A percentile compares a stretch with the other conserved stretches of the same genome.
Conservation (phyloP, 2,329 filamentous ascomycete species). For the Aspergillus tamarii region DNA sequence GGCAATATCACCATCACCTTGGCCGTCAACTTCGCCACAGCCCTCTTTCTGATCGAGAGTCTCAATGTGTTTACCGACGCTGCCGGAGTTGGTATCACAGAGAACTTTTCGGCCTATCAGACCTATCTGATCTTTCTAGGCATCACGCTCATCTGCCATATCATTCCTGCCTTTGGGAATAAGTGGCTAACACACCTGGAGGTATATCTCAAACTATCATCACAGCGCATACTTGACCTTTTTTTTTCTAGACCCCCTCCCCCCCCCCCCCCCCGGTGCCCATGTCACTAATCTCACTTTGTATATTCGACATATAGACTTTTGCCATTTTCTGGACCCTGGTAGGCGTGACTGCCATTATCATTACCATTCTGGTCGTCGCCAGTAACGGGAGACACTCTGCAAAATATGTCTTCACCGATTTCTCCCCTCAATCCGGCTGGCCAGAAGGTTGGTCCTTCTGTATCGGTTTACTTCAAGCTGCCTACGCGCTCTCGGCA, state of each 20-base stretch:
- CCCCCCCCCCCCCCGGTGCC: neutral
- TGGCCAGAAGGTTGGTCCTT: slow-evolving; percentile 73
- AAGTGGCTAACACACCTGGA: slow-evolving; percentile 63
- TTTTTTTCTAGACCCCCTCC: neutral
- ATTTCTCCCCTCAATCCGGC: slow-evolving; percentile 66
- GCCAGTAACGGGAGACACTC: slow-evolving; percentile 69
- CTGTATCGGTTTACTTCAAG: slow-evolving; percentile 70
- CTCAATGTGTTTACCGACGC: slow-evolving; percentile 58
- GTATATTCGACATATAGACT: slow-evolving; percentile 61
- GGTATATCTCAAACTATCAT: slow-evolving; percentile 52
- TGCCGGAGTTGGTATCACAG: slow-evolving; percentile 56
- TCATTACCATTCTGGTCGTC: slow-evolving; percentile 69
- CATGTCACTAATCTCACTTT: neutral
- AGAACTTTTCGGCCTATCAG: slow-evolving; percentile 61
- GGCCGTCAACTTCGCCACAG: slow-evolving; percentile 73
- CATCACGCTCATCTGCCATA: slow-evolving; percentile 63
- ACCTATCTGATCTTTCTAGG: slow-evolving; percentile 71
- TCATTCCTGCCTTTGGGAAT: slow-evolving; percentile 57
- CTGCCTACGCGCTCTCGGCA: slow-evolving; percentile 69
- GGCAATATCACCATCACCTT: slow-evolving; percentile 79
- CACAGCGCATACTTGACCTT: neutral
- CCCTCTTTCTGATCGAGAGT: slow-evolving; percentile 57
- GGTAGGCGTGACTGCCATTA: slow-evolving; percentile 63
- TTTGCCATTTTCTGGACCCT: slow-evolving; percentile 74
- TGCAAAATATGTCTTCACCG: slow-evolving; percentile 58